These are phyloP conservation scores for Tolypocladium album DNA, from an alignment of 2,329 filamentous ascomycete genomes.

Conservation along the genomic window DNA sequence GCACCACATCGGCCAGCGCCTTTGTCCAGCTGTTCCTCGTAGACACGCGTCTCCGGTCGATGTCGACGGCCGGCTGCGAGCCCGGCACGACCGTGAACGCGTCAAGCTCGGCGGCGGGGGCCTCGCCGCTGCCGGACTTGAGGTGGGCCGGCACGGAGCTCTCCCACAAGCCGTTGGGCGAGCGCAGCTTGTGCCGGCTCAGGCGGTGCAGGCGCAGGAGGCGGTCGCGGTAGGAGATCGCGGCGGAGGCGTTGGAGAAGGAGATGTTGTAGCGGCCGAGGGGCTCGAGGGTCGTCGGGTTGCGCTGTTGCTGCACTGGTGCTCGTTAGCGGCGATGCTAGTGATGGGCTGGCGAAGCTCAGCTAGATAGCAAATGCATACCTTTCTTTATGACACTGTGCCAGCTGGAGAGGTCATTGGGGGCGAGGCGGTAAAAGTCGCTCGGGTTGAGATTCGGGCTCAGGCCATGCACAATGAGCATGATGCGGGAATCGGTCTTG, in stretches of 20 bases:
- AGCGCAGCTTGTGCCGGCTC: slow-evolving; percentile 17
- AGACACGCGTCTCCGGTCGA: slow-evolving; percentile 9
- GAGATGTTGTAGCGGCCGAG: slow-evolving; percentile 58
- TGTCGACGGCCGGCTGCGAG: slow-evolving; percentile 7
- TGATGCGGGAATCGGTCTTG: slow-evolving; percentile 9
- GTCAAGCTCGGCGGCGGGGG: slow-evolving; percentile 13
- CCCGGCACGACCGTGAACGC: slow-evolving; percentile 18
- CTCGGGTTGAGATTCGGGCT: slow-evolving; percentile 49
- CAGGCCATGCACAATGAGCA: slow-evolving; percentile 48
- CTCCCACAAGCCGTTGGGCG: slow-evolving; percentile 18
- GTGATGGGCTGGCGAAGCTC: background rate
- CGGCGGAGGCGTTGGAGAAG: slow-evolving; percentile 50
- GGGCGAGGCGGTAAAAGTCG: slow-evolving; percentile 61
- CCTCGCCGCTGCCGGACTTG: slow-evolving; percentile 3
- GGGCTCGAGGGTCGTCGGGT: slow-evolving; percentile 51
- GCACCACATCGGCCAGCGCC: slow-evolving; percentile 11
- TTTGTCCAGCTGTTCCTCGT: slow-evolving; percentile 14
- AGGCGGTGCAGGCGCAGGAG: slow-evolving; percentile 22
- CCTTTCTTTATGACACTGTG: slow-evolving; percentile 49
- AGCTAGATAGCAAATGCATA: slow-evolving; percentile 11
- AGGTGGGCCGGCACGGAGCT: slow-evolving; percentile 15
- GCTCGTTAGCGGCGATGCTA: background rate
- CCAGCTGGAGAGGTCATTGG: slow-evolving; percentile 59
- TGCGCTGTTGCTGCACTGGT: slow-evolving; percentile 51
- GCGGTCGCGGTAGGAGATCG: slow-evolving; percentile 44